Evolutionary conservation across 2,329 filamentous ascomycete species (phyloP).

Genomic region (Zalaria obscura): DNA sequence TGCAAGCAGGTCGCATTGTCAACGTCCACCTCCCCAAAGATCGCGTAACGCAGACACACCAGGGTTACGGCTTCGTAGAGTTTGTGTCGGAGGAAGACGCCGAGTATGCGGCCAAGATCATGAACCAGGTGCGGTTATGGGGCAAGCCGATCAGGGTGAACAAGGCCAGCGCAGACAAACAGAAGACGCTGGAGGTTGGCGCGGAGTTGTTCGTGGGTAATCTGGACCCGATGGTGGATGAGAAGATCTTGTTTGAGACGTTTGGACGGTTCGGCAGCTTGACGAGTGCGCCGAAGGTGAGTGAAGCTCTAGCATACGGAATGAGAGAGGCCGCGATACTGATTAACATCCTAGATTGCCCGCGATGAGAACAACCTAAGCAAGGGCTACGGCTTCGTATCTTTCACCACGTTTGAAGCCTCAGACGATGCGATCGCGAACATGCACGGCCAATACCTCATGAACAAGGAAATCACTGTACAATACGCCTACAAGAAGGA

Average conservation of each 20-base stretch:
- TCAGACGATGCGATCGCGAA: slow-evolving; percentile 83
- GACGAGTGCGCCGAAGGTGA: slow-evolving; percentile 70
- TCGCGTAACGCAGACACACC: slow-evolving; percentile 89
- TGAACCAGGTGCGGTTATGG: slow-evolving; percentile 89
- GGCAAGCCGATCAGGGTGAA: slow-evolving; percentile 95
- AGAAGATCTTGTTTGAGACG: slow-evolving; percentile 89
- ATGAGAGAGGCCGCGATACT: too few relatives aligned
- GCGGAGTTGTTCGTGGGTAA: slow-evolving; percentile 96
- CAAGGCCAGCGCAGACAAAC: slow-evolving; percentile 86
- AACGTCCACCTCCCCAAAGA: slow-evolving; percentile 98
- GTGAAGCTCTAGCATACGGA: too few relatives aligned
- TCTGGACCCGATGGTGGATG: slow-evolving; percentile 84
- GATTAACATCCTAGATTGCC: slow-evolving; percentile 26
- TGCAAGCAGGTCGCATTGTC: slow-evolving; percentile 91
- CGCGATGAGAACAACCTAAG: slow-evolving; percentile 77
- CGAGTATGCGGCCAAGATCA: slow-evolving; percentile 89
- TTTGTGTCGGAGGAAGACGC: slow-evolving; percentile 92
- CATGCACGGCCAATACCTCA: slow-evolving; percentile 91
- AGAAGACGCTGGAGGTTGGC: slow-evolving; percentile 87
- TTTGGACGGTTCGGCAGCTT: slow-evolving; percentile 86
- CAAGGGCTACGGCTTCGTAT: slow-evolving; percentile 95
- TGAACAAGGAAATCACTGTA: slow-evolving; percentile 91
- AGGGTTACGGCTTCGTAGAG: slow-evolving; percentile 98
- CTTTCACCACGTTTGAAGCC: slow-evolving; percentile 82
- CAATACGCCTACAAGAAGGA: slow-evolving; percentile 99